Base-by-base conservation (phyloP, 2,329 filamentous ascomycete genomes). In the Hypoxylon rubiginosum region DNA sequence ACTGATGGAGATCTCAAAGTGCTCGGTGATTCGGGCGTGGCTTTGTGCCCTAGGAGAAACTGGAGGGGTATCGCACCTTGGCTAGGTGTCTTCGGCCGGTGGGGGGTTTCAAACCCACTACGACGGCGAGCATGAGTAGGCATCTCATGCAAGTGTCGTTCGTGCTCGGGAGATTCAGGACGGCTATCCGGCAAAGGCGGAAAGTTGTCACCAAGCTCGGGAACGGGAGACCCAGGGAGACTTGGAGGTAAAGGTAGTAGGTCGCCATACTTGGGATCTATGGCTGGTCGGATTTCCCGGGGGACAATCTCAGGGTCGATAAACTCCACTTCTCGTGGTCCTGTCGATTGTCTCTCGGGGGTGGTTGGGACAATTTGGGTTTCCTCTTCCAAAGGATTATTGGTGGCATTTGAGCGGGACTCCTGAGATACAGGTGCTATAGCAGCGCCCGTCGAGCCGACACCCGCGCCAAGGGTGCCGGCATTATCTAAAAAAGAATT, bases 401-500 rank as follows among this genome's bases (percentile, higher is more conserved):
- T 82, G 78, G 79, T 78, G 82, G 83, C 83, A 76, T 84, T 80
- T 61, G 79, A 77, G 73, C 78, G 80, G 77, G 78, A 75, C 72
- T 76, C 74, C 73, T 79, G 75, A 73, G 79, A 77, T 73, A 78
- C 75, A 70, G 79, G 70, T 64, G 78, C 80, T 74, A 79, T 79
- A 69, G 79, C 83, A 76, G 81, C 82, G 79, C 83, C 83, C 81
- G 82, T 83, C 79, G 86, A 77, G 85, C 88, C 88, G 87, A 82
- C 88, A 90, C 88, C 87, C 83, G 85, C 86, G 88, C 88, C 88
- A 87, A 86, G 83, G 85, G 84, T 90, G 85, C 82, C 88, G 88
- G 88, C 86, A 84, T 86, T 88, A 90, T 80, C 88, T 90, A 90
- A 90, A 90, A 90, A 90, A 90, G 87, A 87, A 81, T 84, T 79